Evolutionary conservation across 495 filamentous ascomycete genomes (phyloP).

Genomic region (Xylaria grammica): DNA sequence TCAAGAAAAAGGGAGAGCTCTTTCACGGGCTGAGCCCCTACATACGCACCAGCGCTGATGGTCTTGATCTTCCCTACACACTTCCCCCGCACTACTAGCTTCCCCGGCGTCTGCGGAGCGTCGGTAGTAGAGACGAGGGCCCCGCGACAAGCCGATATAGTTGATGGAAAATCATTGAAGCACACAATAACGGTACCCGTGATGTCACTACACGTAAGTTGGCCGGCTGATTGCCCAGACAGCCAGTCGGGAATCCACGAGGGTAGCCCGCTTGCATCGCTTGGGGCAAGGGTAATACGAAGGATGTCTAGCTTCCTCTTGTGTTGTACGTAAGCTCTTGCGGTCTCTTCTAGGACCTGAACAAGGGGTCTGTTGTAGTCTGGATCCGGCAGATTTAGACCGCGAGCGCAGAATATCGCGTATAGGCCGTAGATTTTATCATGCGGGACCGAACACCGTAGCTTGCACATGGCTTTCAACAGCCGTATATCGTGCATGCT

Average conservation of each 20-base stretch:
- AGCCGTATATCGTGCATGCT: conserved; percentile 24
- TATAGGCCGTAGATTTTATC: conserved; percentile 40
- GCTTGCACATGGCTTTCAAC: conserved; percentile 29
- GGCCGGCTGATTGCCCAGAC: neutral
- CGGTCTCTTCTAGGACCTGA: conserved; percentile 11
- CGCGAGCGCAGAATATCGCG: conserved; percentile 28
- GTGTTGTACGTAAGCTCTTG: neutral
- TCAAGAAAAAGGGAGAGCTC: neutral
- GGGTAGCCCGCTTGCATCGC: conserved; percentile 23
- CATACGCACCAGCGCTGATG: neutral
- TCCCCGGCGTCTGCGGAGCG: neutral
- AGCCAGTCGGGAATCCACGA: conserved; percentile 35
- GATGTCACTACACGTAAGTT: neutral
- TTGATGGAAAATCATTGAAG: neutral
- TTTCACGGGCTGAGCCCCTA: neutral
- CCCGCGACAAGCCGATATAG: neutral
- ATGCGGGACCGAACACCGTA: conserved; percentile 32
- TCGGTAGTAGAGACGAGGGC: neutral
- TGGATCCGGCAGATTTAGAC: conserved; percentile 24
- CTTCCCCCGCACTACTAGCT: neutral
- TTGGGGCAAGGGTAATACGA: conserved; percentile 26
- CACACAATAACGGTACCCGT: conserved; percentile 4
- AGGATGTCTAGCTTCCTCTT: conserved; percentile 12
- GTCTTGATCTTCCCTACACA: neutral
- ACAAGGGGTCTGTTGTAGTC: conserved; percentile 21